Base-by-base conservation (phyloP, 306 rosid species). In the Ziziphus jujuba region DNA sequence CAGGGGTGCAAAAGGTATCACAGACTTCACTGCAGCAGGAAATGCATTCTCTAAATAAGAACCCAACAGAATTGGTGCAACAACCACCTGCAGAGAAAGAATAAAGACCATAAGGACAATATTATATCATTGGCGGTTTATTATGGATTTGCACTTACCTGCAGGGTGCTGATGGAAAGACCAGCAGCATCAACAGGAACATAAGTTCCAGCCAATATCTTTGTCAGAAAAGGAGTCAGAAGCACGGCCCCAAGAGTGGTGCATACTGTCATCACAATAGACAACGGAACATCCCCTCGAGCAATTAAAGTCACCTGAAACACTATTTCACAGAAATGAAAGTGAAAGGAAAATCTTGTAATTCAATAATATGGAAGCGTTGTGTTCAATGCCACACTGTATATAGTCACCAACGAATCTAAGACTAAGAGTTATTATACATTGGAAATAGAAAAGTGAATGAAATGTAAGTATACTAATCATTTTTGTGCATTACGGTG, bases 271-370 rank as follows among this genome's bases (percentile, higher is more conserved):
- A 81, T 55, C 13, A 81, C 79, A 67, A 81, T 72, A 67, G 85
- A 81, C 71, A 81, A 65, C 52, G 85, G 75, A 59, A 81, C 85
- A 61, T 76, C 85, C 48, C 85, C 85, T 72, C 38, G 73, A 69
- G 85, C 81, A 63, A 81, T 76, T 25, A 81, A 72, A 38, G 85
- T 76, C 48, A 76, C 85, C 85, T 80, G 85, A 76, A 80, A 80
- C 56, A 60, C 73, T 63, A 76, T 19, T 72, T 45, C 59, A 56
- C 20, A 17, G 59, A 63, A 71, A 59, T 68, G 50, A 51, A 55
- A 21, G 49, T 31, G 59, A 77, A 59, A 25, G 53, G 72, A 40
- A 59, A 45, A 16, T 70, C 8, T 63, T 35, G 56, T 14, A 55
- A 72, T 53, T 52, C 31, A 34, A 66, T 2, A 22, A 31, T 31